Evolutionary conservation across 2,329 filamentous ascomycete species (phyloP), one percentile per base, ranked within the genome.

Genomic region (Penicillium decumbens): DNA sequence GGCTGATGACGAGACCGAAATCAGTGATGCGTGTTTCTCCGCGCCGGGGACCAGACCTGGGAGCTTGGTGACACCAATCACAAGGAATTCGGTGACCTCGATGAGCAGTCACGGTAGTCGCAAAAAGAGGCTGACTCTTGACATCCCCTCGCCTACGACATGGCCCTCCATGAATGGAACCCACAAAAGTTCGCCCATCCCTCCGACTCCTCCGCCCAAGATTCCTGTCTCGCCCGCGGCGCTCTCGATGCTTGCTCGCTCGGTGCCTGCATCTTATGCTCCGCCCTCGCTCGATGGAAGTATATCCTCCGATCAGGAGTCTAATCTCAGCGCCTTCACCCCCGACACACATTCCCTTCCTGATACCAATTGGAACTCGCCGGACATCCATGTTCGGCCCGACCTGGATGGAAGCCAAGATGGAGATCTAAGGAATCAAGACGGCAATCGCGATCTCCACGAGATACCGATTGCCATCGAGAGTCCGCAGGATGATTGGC

Each of bases 201-300:
- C 69, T 6, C 72, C 77, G 12, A 78, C 76, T 1, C 77, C 77
- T 15, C 78, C 68, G 29, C 71, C 68, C 40, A 74, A 77, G 64
- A 81, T 93, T 20, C 80, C 85, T 48, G 86, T 95, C 71, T 91
- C 88, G 4, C 87, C 88, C 3, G 83, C 82, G 15, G 82, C 86
- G 49, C 77, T 92, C 58, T 83, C 83, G 9, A 84, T 88, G 63
- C 82, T 95, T 67, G 79, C 81, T 25, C 78, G 84, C 20, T 79
- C 82, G 41, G 78, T 92, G 3, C 89, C 89, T 1, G 84, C 82
- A 30, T 80, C 83, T 27, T 91, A 89, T 47, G 86, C 88, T 5
- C 86, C 91, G 4, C 92, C 92, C 3, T 96, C 92, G 4, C 77
- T 95, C 3, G 91, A 95, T 72, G 91, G 90, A 20, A 95, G 89